Evolutionary conservation across 148 eudicot genomes (phyloP), one percentile per base, ranked within the genome.

Genomic region (Fallopia convolvulus): DNA sequence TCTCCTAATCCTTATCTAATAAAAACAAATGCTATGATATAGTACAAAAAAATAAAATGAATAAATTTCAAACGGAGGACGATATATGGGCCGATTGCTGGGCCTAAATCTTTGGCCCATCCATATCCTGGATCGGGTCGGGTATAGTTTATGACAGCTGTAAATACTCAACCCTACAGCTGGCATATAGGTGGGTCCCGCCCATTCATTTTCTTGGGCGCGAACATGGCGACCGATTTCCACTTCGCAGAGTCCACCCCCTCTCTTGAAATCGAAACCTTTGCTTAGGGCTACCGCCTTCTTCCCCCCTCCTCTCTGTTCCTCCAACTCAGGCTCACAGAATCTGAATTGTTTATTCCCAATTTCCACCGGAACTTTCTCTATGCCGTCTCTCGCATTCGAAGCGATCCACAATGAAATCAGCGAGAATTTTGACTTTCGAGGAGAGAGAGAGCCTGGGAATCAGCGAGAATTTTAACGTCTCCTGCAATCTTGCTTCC

Each of bases 241-340:
- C 40, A 8, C 44, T 68, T 36, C 72, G 21, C 46, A 36, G 72
- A 68, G 15, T 10, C 39, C 70, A 17, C 4, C 33, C n/a, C 40
- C 8, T 6, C 71, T 30, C 17, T 5, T 0, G 20, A 33, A 36
- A 33, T 30, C 20, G 44, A 39, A 13, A 2, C 72, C 72, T 36
- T 68, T 68, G 46, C 72, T 68, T 68, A 68, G 21, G 44, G 72
- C 44, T 68, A 68, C 72, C n/a, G 72, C 44, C 20, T 68, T 68
- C 70, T 11, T 3, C 70, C 20, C 20, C 6, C 70, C 39, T 63
- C 14, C 13, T 26, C 40, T 61, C 70, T 30, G 36, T 33, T 39
- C 44, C 72, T 15, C 72, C 8, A 68, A 68, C 3, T 39, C 44
- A 6, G 21, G 39, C 39, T 36, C 39, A 68, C 15, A 14, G 44